phyloP scores from a whole-genome alignment of 768 basidiomycete species.

The Lanmaoa rubissima region DNA sequence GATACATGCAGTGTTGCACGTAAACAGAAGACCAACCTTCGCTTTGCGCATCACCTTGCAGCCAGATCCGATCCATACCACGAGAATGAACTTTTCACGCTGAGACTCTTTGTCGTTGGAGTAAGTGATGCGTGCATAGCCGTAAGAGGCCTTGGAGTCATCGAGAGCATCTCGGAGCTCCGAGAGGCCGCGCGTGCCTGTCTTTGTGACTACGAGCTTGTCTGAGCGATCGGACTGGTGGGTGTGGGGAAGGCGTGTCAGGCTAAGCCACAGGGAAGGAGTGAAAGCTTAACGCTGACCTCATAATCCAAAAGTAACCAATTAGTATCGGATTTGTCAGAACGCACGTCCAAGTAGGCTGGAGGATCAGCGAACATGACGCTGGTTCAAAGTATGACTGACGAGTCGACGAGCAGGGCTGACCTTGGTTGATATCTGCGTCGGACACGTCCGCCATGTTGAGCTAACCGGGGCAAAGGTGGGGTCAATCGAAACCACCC shows the following conservation, averaged over 20 bases:
- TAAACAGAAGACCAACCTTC: constrained; percentile 55
- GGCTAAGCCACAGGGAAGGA: constrained; percentile 4
- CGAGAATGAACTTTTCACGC: constrained; percentile 86
- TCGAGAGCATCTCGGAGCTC: constrained; percentile 75
- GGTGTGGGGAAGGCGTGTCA: constrained; percentile 21
- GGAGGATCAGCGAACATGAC: constrained; percentile 6
- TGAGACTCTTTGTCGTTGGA: constrained; percentile 83
- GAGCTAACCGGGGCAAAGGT: neutral
- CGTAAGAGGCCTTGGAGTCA: constrained; percentile 77
- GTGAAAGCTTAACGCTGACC: constrained; percentile 36
- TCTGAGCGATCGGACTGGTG: constrained; percentile 70
- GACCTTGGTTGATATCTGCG: constrained; percentile 71
- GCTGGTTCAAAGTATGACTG: constrained; percentile 15
- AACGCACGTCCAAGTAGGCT: constrained; percentile 89
- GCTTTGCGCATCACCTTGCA: constrained; percentile 93
- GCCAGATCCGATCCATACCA: constrained; percentile 77
- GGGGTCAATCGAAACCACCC: neutral
- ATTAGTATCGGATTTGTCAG: constrained; percentile 81
- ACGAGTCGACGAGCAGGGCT: constrained; percentile 17
- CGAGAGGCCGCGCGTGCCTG: constrained; percentile 74
- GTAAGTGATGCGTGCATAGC: constrained; percentile 81
- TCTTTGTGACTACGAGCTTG: constrained; percentile 73
- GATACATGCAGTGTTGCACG: constrained; percentile 18
- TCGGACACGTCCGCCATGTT: constrained; percentile 80
- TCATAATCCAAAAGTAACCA: constrained; percentile 93